Evolutionary conservation across 148 eudicot species (phyloP).

Genomic region (Simmondsia chinensis): DNA sequence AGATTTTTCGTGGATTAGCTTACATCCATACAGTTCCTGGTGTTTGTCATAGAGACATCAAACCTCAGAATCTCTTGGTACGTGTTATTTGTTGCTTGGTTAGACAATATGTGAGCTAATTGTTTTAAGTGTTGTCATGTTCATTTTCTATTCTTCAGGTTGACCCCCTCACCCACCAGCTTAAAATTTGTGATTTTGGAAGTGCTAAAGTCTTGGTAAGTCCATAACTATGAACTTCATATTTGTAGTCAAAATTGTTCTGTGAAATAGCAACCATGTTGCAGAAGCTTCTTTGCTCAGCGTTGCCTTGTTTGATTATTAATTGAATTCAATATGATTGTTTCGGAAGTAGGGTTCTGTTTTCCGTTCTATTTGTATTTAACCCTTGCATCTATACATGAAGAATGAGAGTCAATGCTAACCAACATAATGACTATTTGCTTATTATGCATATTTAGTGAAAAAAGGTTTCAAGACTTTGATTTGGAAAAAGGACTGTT

Average conservation of each 20-base stretch:
- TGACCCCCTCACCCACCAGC: constrained; percentile 85
- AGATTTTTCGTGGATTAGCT: constrained; percentile 80
- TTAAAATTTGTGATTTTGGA: constrained; percentile 89
- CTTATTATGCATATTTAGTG: no score
- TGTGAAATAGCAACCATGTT: background rate
- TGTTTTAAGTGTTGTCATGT: background rate
- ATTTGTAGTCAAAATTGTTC: background rate
- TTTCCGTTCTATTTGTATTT: no score
- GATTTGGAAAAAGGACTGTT: no score
- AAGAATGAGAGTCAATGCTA: no score
- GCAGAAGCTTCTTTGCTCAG: background rate
- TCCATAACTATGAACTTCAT: background rate
- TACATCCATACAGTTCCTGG: constrained; percentile 76
- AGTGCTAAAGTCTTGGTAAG: constrained; percentile 87
- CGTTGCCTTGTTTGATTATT: no score
- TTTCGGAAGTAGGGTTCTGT: no score
- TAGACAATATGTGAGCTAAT: no score
- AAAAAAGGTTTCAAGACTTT: no score
- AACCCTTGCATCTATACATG: no score
- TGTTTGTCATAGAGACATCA: constrained; percentile 78
- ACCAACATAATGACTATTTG: no score
- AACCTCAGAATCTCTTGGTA: constrained; percentile 69
- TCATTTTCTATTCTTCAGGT: constrained; percentile 30
- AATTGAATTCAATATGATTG: no score
- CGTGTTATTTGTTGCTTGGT: no score